A percentile compares a stretch with the other conserved stretches of the same genome.
phyloP scores from a whole-genome alignment of 192 early-diverging fungal species.

The Mortierella antarctica region DNA sequence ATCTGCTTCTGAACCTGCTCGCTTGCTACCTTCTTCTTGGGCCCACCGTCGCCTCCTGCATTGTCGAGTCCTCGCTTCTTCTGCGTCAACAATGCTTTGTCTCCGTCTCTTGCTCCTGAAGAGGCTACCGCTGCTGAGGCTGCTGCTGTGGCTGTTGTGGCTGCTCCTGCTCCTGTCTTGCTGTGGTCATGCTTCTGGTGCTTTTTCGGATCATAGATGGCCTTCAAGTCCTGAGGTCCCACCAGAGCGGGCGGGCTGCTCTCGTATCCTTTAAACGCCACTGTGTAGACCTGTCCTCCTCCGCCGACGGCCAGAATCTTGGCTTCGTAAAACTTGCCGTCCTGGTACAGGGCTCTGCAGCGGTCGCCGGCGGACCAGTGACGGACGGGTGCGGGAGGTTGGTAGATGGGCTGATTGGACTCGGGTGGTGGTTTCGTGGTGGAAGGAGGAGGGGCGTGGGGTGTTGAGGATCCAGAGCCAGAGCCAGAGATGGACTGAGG shows the following conservation, averaged over 20 bases:
- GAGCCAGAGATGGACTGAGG: background rate
- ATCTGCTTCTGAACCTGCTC: slow-evolving; percentile 80
- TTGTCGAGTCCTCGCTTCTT: slow-evolving; percentile 9
- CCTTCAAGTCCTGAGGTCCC: slow-evolving; percentile 60
- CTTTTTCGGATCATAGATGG: slow-evolving; percentile 57
- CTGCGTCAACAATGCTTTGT: slow-evolving; percentile 10
- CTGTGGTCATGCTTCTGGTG: slow-evolving; percentile 13
- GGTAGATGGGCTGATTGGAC: slow-evolving; percentile 35
- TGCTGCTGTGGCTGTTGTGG: slow-evolving; percentile 7
- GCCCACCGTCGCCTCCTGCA: slow-evolving; percentile 35
- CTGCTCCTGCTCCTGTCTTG: slow-evolving; percentile 6
- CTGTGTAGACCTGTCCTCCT: slow-evolving; percentile 62
- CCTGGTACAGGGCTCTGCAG: slow-evolving; percentile 73
- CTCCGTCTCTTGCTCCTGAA: slow-evolving; percentile 4
- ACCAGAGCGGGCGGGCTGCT: slow-evolving; percentile 61
- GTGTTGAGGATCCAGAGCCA: slow-evolving; percentile 13
- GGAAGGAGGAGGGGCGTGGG: slow-evolving; percentile 11
- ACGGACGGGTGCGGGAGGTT: slow-evolving; percentile 15
- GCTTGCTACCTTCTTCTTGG: slow-evolving; percentile 62
- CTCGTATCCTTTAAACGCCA: slow-evolving; percentile 73
- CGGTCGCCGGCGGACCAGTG: slow-evolving; percentile 66
- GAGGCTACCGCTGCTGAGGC: slow-evolving; percentile 13
- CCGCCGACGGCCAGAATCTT: slow-evolving; percentile 65
- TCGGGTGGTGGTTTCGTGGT: slow-evolving; percentile 11
- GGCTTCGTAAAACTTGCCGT: slow-evolving; percentile 76